Evolutionary conservation across 1,284 basidiomycete genomes (phyloP).

Genomic region (Puccinia brachypodii): DNA sequence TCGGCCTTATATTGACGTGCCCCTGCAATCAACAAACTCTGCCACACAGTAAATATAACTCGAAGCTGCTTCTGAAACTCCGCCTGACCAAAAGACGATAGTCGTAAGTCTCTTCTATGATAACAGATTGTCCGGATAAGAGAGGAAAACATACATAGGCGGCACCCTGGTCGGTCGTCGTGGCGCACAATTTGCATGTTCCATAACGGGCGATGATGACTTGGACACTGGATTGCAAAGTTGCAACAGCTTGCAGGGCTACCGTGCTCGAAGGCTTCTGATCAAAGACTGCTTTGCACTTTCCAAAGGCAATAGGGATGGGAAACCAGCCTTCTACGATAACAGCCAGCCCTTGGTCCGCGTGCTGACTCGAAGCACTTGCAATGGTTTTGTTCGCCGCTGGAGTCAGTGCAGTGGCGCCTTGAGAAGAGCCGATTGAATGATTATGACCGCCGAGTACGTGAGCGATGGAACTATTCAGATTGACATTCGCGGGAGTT

Average conservation of each 20-base stretch:
- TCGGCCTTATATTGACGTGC: background rate
- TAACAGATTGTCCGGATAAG: background rate
- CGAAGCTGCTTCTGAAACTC: background rate
- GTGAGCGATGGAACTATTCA: too few species aligned
- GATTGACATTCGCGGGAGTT: background rate
- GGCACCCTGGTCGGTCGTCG: background rate
- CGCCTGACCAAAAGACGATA: too few species aligned
- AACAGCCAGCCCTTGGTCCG: background rate
- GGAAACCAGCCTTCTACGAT: background rate
- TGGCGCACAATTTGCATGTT: background rate
- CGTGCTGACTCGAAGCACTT: too few species aligned
- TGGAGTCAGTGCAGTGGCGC: background rate
- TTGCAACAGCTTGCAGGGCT: background rate
- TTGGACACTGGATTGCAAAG: background rate
- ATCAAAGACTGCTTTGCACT: background rate
- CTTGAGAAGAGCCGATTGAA: background rate
- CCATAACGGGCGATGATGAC: background rate
- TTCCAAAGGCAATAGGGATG: background rate
- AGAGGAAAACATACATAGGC: background rate
- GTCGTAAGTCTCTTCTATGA: background rate
- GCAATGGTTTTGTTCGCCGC: background rate
- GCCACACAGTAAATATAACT: background rate
- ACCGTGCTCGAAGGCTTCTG: background rate
- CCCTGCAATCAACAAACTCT: background rate
- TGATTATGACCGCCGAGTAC: too few species aligned